Percentiles rank a stretch among this genome's conserved stretches.
phyloP scores from a whole-genome alignment of 768 basidiomycete genomes.

The Leccinum obscurum region DNA sequence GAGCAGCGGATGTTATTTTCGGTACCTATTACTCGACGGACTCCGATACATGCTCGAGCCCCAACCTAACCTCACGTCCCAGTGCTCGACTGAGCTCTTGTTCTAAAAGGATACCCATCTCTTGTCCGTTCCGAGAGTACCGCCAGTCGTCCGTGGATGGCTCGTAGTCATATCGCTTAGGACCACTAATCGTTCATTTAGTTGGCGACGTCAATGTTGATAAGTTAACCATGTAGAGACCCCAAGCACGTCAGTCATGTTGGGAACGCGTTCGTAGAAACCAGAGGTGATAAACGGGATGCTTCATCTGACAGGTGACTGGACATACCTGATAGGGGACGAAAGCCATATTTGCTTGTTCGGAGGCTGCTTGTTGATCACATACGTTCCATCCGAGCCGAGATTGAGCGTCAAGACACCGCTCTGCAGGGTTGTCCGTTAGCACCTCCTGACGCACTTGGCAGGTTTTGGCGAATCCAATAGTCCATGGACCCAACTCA shows the following conservation, averaged over 20 bases:
- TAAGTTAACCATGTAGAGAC: constrained; percentile 1
- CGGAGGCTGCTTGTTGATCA: constrained; percentile 96
- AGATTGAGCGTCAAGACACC: constrained; percentile 87
- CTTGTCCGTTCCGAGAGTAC: constrained; percentile 66
- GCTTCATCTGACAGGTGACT: neutral
- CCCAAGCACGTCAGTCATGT: neutral
- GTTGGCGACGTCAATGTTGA: constrained; percentile 1
- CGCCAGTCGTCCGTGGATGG: constrained; percentile 62
- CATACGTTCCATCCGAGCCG: constrained; percentile 81
- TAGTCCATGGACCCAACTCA: constrained; percentile 37
- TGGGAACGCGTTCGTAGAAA: constrained; percentile 1
- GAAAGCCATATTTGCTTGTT: constrained; percentile 98
- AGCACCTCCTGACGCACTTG: constrained; percentile 2
- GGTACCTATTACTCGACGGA: constrained; percentile 15
- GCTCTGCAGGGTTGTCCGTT: constrained; percentile 48
- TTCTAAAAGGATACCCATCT: constrained; percentile 63
- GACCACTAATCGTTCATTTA: constrained; percentile 57
- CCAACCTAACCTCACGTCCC: constrained; percentile 34
- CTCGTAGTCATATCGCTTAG: constrained; percentile 87
- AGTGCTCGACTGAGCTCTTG: constrained; percentile 59
- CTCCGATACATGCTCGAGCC: constrained; percentile 30
- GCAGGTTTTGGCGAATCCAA: neutral
- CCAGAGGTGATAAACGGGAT: constrained; percentile 3
- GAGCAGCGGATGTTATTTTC: neutral
- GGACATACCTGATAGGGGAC: constrained; percentile 74